Conservation (phyloP, 176 grass and related monocot genomes). For the bread wheat (Triticum aestivum) region IWGSC_CS_RefSeq_v2.1 NC_057808.1:259519973-259520472, state of each 20-base stretch:
- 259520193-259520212: background rate
- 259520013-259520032: background rate
- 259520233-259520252: background rate
- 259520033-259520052: background rate
- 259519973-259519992: background rate
- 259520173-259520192: background rate
- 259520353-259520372: constrained; percentile 57
- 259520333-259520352: constrained; percentile 83
- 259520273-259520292: constrained; percentile 83
- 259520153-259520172: background rate
- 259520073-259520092: background rate
- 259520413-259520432: constrained; percentile 47
- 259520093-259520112: background rate
- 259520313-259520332: constrained; percentile 89
- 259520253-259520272: constrained; percentile 24
- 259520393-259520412: background rate
- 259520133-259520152: background rate
- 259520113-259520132: background rate
- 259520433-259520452: constrained; percentile 90
- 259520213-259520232: background rate
- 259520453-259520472: constrained; percentile 84
- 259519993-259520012: background rate
- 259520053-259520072: background rate
- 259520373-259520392: background rate
- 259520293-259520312: constrained; percentile 89